phyloP scores from a whole-genome alignment of 768 basidiomycete species.

The Panaeolus papilionaceus region DNA sequence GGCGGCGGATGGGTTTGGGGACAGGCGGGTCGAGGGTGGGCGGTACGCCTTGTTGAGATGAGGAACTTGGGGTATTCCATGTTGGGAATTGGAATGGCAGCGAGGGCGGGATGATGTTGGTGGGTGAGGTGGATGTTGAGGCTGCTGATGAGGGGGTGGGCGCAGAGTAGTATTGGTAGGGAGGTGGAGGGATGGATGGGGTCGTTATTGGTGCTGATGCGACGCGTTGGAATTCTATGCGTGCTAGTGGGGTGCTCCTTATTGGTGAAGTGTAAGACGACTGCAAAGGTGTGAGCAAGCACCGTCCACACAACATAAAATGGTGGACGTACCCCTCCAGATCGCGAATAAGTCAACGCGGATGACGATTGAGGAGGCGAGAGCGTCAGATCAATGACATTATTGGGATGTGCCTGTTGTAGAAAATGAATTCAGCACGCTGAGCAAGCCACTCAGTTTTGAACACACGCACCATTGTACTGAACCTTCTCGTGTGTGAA shows the following conservation, averaged over 20 bases:
- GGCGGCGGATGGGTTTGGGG: slow-evolving; percentile 4
- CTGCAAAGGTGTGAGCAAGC: not conserved
- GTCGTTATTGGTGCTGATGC: not conserved
- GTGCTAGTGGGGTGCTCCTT: not conserved
- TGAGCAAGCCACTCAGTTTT: not conserved
- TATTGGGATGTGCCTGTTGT: not conserved
- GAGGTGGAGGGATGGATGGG: not conserved
- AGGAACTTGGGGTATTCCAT: not conserved
- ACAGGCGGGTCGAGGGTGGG: not conserved
- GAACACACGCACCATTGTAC: not conserved
- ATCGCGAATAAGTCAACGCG: not conserved
- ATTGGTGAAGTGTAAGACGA: not conserved
- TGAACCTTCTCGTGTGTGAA: not conserved
- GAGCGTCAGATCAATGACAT: not conserved
- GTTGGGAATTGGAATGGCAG: not conserved
- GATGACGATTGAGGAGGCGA: not conserved
- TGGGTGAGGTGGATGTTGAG: not conserved
- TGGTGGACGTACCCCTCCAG: not conserved
- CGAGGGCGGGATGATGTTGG: not conserved
- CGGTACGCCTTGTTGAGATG: not conserved
- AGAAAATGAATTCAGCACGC: not conserved
- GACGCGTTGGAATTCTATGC: not conserved
- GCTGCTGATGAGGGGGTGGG: not conserved
- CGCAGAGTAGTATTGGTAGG: not conserved
- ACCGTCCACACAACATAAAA: not conserved